Conservation (phyloP, 805 yeast genomes). For the Saturnispora zaruensis region DNA sequence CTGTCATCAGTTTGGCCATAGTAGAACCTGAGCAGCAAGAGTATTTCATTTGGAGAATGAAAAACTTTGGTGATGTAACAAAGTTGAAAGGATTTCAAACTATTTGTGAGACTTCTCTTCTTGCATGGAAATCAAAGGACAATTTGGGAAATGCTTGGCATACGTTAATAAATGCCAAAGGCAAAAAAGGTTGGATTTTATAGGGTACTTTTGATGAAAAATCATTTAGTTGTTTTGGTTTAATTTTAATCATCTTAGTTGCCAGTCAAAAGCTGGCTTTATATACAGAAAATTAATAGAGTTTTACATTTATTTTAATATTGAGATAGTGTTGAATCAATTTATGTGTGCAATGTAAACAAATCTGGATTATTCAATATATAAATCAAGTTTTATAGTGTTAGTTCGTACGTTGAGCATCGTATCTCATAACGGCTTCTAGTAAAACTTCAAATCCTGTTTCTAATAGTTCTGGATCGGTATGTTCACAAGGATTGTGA, state of each 20-base stretch:
- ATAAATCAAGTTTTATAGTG: neutral
- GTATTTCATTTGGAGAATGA: constrained; percentile 13
- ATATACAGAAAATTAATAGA: no score
- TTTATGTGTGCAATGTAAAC: neutral
- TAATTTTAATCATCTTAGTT: neutral
- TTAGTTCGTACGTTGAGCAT: constrained; percentile 12
- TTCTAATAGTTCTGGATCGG: constrained; percentile 55
- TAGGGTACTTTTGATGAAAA: neutral
- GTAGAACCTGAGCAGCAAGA: constrained; percentile 11
- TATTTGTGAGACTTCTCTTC: constrained; percentile 8
- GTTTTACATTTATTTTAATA: no score
- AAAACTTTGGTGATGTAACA: constrained; percentile 10
- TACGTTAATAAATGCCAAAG: neutral
- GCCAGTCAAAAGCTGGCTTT: no score
- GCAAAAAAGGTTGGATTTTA: neutral
- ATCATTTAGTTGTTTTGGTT: neutral
- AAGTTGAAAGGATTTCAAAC: constrained; percentile 12
- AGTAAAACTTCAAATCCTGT: constrained; percentile 51
- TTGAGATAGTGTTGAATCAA: no score
- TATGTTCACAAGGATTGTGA: constrained; percentile 60
- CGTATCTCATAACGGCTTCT: constrained; percentile 34
- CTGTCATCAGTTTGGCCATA: constrained; percentile 16
- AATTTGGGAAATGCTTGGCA: constrained; percentile 5
- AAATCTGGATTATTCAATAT: neutral
- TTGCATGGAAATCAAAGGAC: constrained; percentile 14